Evolutionary conservation across 106 monocot species (phyloP).

Genomic region (Allium cepa): DNA sequence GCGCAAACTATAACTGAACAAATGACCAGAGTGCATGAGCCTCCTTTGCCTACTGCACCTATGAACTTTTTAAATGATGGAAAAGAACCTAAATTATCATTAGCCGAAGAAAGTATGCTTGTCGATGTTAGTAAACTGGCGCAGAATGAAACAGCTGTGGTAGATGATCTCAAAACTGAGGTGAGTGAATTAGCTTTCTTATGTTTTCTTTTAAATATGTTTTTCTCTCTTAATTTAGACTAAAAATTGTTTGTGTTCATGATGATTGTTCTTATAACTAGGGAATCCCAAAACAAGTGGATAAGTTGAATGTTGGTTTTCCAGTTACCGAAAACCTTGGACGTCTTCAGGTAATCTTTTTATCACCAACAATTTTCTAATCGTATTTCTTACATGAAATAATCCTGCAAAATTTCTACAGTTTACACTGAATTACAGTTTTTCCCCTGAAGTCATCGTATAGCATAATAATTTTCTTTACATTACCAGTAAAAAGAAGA

Average conservation of each 20-base stretch:
- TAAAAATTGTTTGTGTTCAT: too few relatives aligned
- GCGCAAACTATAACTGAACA: constrained; percentile 29
- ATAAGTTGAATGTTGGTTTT: constrained; percentile 38
- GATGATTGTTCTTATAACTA: not conserved
- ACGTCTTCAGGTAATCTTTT: constrained; percentile 46
- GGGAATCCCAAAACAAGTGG: constrained; percentile 4
- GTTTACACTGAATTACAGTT: too few relatives aligned
- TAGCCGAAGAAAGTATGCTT: not conserved
- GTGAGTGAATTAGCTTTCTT: constrained; percentile 13
- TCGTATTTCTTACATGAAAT: not conserved
- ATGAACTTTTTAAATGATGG: not conserved
- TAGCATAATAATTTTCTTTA: not conserved
- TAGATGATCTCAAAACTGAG: constrained; percentile 28
- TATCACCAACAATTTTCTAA: constrained; percentile 2
- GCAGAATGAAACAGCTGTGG: not conserved
- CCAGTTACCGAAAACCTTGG: constrained; percentile 54
- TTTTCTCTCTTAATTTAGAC: not conserved
- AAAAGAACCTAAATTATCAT: constrained; percentile 9
- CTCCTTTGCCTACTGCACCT: constrained; percentile 13
- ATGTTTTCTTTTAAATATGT: not conserved
- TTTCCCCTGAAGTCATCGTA: too few relatives aligned
- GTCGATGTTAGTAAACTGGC: not conserved
- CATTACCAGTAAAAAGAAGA: not conserved
- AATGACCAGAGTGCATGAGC: constrained; percentile 25
- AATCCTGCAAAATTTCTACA: too few relatives aligned